These are phyloP conservation scores for Adansonia digitata DNA, from an alignment of 345 rosid species.

Conservation along the genomic window DNA sequence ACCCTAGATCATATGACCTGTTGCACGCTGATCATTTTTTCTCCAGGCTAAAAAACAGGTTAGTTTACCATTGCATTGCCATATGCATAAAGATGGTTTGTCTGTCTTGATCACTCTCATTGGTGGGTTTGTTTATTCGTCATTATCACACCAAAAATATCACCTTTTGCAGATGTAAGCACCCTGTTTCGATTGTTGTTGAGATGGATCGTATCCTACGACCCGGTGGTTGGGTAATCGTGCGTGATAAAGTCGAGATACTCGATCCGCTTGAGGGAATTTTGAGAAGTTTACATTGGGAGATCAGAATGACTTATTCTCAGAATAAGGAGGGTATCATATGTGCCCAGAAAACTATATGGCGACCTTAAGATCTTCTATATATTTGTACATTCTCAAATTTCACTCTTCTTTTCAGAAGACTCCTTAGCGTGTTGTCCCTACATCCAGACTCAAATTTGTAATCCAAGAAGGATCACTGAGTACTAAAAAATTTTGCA, in stretches of 20 bases:
- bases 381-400: neutral
- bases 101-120: neutral
- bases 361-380: slow-evolving; percentile 57
- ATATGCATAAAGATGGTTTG: neutral
- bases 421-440: neutral
- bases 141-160: neutral
- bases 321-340: slow-evolving; percentile 79
- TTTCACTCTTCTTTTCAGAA: neutral
- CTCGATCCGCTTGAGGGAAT: slow-evolving; percentile 66
- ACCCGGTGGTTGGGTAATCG: slow-evolving; percentile 87
- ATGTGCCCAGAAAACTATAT: slow-evolving; percentile 74
- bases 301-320: slow-evolving; percentile 77
- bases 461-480: neutral
- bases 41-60: slow-evolving; percentile 94
- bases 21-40: slow-evolving; percentile 94
- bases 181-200: slow-evolving; percentile 70
- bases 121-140: neutral
- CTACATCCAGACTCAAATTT: neutral
- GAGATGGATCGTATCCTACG: slow-evolving; percentile 84
- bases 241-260: slow-evolving; percentile 82
- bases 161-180: slow-evolving; percentile 57
- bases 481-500: neutral
- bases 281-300: slow-evolving; percentile 81
- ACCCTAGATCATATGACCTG: slow-evolving; percentile 94
- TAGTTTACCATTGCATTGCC: neutral